Evolutionary conservation across 192 early-diverging fungal species (phyloP).

Genomic region (Spizellomyces sp.): DNA sequence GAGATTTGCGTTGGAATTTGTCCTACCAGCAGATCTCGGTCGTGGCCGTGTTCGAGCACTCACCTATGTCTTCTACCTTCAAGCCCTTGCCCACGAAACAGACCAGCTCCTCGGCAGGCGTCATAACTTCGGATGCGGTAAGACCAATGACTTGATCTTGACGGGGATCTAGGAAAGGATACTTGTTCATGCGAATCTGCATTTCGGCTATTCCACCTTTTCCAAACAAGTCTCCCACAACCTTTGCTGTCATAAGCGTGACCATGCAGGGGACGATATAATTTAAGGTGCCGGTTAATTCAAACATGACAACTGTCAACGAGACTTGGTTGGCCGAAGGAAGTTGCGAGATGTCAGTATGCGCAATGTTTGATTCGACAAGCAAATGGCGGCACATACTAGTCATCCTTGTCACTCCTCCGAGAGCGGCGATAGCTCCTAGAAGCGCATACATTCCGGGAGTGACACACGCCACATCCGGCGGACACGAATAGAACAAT

Average conservation of each 20-base stretch:
- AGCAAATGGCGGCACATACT: constrained; percentile 11
- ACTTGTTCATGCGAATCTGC: constrained; percentile 37
- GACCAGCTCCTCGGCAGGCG: constrained; percentile 53
- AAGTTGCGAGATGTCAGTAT: too few species aligned
- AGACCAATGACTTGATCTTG: constrained; percentile 59
- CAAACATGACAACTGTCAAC: constrained; percentile 97
- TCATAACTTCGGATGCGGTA: constrained; percentile 85
- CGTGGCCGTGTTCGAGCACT: constrained; percentile 65
- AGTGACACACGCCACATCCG: constrained; percentile 60
- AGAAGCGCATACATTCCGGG: constrained; percentile 95
- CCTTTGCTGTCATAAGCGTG: constrained; percentile 65
- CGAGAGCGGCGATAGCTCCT: constrained; percentile 89
- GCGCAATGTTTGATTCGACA: too few species aligned
- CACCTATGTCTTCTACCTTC: constrained; percentile 54
- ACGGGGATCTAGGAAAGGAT: constrained; percentile 53
- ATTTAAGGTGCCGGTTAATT: constrained; percentile 93
- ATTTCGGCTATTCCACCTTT: constrained; percentile 43
- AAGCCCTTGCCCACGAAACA: constrained; percentile 38
- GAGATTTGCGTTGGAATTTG: constrained; percentile 22
- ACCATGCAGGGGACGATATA: constrained; percentile 83
- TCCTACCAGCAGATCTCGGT: constrained; percentile 56
- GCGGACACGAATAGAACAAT: constrained; percentile 44
- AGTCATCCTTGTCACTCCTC: constrained; percentile 88
- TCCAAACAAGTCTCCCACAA: constrained; percentile 55
- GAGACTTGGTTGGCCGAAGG: constrained; percentile 18